Conservation (phyloP, 148 eudicot species). For the Rhododendron griersonianum region DNA sequence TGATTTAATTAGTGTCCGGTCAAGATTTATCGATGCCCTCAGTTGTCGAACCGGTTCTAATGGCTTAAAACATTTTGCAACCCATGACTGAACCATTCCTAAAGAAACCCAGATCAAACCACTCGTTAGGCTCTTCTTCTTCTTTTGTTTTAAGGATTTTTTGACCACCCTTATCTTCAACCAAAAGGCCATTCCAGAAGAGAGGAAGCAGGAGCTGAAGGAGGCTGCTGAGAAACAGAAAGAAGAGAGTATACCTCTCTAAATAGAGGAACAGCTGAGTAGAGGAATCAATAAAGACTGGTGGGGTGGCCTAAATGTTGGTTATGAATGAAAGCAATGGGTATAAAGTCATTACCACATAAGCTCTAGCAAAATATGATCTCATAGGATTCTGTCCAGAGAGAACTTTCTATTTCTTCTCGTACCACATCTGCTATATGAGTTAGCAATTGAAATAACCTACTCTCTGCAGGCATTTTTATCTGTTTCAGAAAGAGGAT, state of each 20-base stretch:
- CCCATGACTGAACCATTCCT: neutral
- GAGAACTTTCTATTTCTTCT: neutral
- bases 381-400: neutral
- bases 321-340: neutral
- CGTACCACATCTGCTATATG: neutral
- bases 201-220: constrained; percentile 4
- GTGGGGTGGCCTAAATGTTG: neutral
- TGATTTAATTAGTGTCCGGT: neutral
- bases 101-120: neutral
- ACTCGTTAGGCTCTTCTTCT: neutral
- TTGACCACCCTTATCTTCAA: neutral
- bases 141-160: neutral
- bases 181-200: neutral
- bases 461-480: neutral
- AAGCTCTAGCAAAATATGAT: neutral
- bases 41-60: neutral
- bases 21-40: too few relatives aligned
- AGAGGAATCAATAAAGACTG: neutral
- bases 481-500: neutral
- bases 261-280: neutral
- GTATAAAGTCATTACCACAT: neutral
- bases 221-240: neutral
- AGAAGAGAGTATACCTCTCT: neutral
- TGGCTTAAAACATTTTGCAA: neutral
- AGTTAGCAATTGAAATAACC: neutral